Conservation (phyloP, 805 yeast species). For the Metschnikowia lachancei region DNA sequence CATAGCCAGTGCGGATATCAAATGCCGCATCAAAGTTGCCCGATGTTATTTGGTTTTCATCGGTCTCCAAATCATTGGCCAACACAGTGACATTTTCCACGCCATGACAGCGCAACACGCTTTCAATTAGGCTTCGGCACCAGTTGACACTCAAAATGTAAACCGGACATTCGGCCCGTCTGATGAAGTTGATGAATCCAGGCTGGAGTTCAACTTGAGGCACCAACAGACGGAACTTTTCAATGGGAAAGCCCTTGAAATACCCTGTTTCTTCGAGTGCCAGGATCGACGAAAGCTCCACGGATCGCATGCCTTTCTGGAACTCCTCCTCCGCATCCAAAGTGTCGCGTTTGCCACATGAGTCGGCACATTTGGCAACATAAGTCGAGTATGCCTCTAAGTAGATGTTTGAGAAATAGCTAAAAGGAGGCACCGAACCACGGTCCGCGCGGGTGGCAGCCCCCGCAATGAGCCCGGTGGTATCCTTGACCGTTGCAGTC, state of each 20-base stretch:
- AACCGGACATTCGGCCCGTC: slow-evolving; percentile 30
- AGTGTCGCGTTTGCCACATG: slow-evolving; percentile 14
- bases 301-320: slow-evolving; percentile 43
- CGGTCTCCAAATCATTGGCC: slow-evolving; percentile 52
- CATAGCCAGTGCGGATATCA: slow-evolving; percentile 50
- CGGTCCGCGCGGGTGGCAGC: slow-evolving; percentile 31
- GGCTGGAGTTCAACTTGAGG: slow-evolving; percentile 34
- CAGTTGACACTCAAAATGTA: slow-evolving; percentile 59
- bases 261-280: slow-evolving; percentile 38
- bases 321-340: slow-evolving; percentile 43
- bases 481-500: slow-evolving; percentile 55
- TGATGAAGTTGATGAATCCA: slow-evolving; percentile 39
- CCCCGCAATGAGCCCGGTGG: slow-evolving; percentile 50
- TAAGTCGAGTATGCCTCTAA: slow-evolving; percentile 34
- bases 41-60: slow-evolving; percentile 24
- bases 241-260: slow-evolving; percentile 41
- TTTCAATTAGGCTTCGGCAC: slow-evolving; percentile 49
- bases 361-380: background rate
- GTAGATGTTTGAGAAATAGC: slow-evolving; percentile 46
- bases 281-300: slow-evolving; percentile 49
- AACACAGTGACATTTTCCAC: slow-evolving; percentile 30
- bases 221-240: slow-evolving; percentile 35
- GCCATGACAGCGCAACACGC: slow-evolving; percentile 25
- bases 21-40: slow-evolving; percentile 27
- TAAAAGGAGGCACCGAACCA: slow-evolving; percentile 34